A percentile compares a stretch with the other conserved stretches of the same genome.
phyloP scores from a whole-genome alignment of 73 alveolate species.

The Paramecium biaurelia region DNA sequence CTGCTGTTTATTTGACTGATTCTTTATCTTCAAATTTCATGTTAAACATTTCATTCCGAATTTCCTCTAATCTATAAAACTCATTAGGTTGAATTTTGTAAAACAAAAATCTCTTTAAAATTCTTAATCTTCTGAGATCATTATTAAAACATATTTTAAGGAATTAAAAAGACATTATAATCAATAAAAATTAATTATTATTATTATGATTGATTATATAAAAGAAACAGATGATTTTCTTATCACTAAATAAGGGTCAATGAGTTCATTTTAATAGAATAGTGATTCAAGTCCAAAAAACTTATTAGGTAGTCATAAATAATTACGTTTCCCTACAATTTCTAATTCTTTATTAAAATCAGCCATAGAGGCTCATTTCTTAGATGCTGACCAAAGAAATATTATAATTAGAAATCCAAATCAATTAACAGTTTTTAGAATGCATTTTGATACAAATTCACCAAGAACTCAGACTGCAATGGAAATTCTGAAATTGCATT shows the following conservation, averaged over 20 bases:
- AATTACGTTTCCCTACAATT: background rate
- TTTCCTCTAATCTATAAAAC: background rate
- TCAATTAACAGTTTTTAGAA: background rate
- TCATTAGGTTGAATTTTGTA: background rate
- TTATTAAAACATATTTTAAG: conserved; percentile 1
- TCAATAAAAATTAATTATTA: conserved; percentile 16
- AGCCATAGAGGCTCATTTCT: background rate
- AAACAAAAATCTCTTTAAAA: background rate
- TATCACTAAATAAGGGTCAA: background rate
- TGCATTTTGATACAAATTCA: conserved; percentile 7
- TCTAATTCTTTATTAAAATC: background rate
- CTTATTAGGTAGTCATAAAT: background rate
- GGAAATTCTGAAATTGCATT: background rate
- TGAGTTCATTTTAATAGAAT: conserved; percentile 13
- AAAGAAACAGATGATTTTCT: background rate
- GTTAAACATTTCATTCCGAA: background rate
- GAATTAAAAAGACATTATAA: background rate
- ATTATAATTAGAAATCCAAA: background rate
- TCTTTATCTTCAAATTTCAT: background rate
- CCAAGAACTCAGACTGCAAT: conserved; percentile 2
- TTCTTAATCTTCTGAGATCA: background rate
- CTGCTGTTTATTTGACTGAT: background rate
- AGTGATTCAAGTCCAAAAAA: background rate
- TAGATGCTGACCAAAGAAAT: background rate
- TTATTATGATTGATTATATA: background rate